Base-by-base conservation (phyloP, 2,329 filamentous ascomycete genomes). In the Phyllosticta citrichinensis region DNA sequence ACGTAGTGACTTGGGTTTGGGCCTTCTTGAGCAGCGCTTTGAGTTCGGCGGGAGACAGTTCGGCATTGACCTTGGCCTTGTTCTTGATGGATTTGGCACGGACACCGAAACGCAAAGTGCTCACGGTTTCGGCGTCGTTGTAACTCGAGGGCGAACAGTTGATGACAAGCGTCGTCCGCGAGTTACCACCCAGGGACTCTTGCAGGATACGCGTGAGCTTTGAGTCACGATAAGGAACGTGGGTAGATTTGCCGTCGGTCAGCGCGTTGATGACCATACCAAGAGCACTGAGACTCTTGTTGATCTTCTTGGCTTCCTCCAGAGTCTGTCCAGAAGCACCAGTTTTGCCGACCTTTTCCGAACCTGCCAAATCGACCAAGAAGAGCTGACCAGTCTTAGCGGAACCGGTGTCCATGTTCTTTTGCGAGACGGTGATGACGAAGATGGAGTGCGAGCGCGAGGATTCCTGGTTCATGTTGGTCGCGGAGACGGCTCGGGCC, bases 261-360 rank as follows among this genome's bases (percentile, higher is more conserved):
- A 99, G 79, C 59, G 92, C 86, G 76, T 97, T 97, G 81, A 99
- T 99, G 78, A 97, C 94, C 92, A 97, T 97, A 69, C 94, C 94
- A 63, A 99, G 82, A 60, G 94, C 92, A 78, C 92, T 97, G 79
- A 99, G 83, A 81, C 91, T 97, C 83, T 97, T 97, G 83, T 99
- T 99, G 83, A 99, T 99, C 82, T 99, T 99, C 82, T 97, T 97
- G 63, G 94, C 94, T 75, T 99, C 94, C 75, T 97, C 94, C 52
- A 99, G 81, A 4, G 93, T 97, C 76, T 97, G 94, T 62, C 94
- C 94, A 73, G 91, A 97, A 64, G 94, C 94, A 68, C 94, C 94
- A 30, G 94, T 99, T 83, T 99, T 97, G 73, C 94, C 93, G 57
- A 97, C 91, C 79, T 97, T 97, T 78, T 99, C 94, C 71, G 91